Base-by-base conservation (phyloP, 2,329 filamentous ascomycete species). In the Phoma herbarum region DNA sequence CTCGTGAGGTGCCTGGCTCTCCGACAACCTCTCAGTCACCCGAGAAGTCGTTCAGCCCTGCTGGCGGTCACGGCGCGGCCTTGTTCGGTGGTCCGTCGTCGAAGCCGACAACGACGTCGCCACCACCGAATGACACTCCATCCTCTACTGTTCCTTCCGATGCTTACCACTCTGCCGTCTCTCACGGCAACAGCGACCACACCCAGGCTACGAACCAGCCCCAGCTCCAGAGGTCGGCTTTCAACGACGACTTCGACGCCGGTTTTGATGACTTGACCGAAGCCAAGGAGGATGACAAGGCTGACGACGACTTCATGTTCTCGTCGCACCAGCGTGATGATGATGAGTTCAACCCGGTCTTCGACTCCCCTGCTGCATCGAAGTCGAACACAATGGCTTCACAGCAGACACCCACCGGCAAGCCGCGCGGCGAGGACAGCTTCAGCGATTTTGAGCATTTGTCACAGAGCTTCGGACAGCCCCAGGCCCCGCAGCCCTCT, bases 191-290 rank as follows among this genome's bases (percentile, higher is more conserved):
- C 33, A 68, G 57, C 22, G 73, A 74, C 18, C 71, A 68, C 11
- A 78, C 71, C 3, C 68, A 71, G 3, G 52, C 65, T 20, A 48
- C 56, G 31, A 75, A 76, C 52, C 72, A 73, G 23, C 67, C 74
- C 33, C 75, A 78, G 58, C 71, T 79, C 1, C 69, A 76, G 16
- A 82, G 81, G 63, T 78, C 84, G 22, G 83, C 86, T 1, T 92
- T 93, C 73, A 88, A 91, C 60, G 83, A 85, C 53, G 90, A 93
- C 49, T 86, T 93, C 60, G 91, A 92, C 48, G 86, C 89, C 64
- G 91, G 92, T 41, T 95, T 95, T 66, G 90, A 92, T 68, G 91
- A 91, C 54, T 85, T 96, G 16, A 88, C 92, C 59, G 92, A 96
- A 70, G 92, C 92, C 43, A 92, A 92, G 73, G 92, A 95, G 76